Conservation (phyloP, 257 asterid species). For the Solanum chiquidenum region DNA sequence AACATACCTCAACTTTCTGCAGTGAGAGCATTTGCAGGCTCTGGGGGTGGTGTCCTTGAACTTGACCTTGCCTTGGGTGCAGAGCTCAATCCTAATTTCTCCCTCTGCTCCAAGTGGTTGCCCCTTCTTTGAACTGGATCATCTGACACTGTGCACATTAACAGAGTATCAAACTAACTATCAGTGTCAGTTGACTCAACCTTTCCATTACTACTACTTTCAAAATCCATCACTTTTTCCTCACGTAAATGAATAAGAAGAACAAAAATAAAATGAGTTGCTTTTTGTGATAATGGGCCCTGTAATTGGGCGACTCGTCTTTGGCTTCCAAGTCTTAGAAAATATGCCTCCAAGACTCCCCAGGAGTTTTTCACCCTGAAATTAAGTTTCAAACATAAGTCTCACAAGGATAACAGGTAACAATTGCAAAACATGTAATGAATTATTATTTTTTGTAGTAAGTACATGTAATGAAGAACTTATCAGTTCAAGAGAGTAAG, state of each 20-base stretch:
- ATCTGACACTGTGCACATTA: slow-evolving; percentile 28
- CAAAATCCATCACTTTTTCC: background rate
- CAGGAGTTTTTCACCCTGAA: slow-evolving; percentile 91
- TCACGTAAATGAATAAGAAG: slow-evolving; percentile 1
- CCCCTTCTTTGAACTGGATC: slow-evolving; percentile 61
- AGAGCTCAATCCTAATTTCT: slow-evolving; percentile 66
- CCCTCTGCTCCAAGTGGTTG: slow-evolving; percentile 85
- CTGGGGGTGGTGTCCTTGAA: slow-evolving; percentile 36
- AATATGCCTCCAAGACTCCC: slow-evolving; percentile 94
- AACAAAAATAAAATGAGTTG: slow-evolving; percentile 2
- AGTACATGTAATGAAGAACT: background rate
- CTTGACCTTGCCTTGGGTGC: slow-evolving; percentile 40
- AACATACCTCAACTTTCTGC: slow-evolving; percentile 83
- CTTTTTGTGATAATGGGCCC: slow-evolving; percentile 70
- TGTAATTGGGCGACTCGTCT: slow-evolving; percentile 49
- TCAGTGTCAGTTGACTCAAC: slow-evolving; percentile 1
- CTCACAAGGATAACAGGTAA: background rate
- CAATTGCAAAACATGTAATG: background rate
- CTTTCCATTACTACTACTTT: background rate
- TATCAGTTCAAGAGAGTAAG: background rate
- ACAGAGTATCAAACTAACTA: slow-evolving; percentile 7
- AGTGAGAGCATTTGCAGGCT: slow-evolving; percentile 56
- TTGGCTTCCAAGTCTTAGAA: slow-evolving; percentile 94
- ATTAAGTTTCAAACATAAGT: slow-evolving; percentile 13
- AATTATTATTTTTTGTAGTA: background rate